Conservation (phyloP, 306 rosid genomes). For the Acacia acuminata region DNA sequence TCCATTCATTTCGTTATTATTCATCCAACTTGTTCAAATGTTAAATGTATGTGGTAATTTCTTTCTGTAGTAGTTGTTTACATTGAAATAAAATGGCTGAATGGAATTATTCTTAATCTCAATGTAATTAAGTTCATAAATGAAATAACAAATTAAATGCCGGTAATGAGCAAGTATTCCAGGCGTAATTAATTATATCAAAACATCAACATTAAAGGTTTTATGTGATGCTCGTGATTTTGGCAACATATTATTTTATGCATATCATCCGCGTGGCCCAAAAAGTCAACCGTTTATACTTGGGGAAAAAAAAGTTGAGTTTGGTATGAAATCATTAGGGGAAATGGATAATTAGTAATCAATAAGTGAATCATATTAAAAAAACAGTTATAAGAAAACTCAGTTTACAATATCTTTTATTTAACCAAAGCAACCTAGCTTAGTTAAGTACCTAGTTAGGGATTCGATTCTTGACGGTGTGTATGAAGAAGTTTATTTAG, state of each 20-base stretch:
- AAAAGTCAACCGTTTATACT: neutral
- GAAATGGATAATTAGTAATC: neutral
- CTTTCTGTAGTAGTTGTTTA: neutral
- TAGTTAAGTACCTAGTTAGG: too few relatives aligned
- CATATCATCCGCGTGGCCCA: neutral
- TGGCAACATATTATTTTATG: slow-evolving; percentile 1
- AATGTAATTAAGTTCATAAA: neutral
- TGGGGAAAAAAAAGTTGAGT: neutral
- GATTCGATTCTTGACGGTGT: too few relatives aligned
- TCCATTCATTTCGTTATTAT: neutral
- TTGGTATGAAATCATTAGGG: neutral
- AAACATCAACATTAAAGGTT: neutral
- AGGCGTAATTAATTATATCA: slow-evolving; percentile 12
- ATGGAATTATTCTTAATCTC: neutral
- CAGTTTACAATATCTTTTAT: neutral
- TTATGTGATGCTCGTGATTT: neutral
- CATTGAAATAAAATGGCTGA: neutral
- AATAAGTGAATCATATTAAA: neutral
- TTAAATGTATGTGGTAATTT: neutral
- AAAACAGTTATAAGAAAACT: neutral
- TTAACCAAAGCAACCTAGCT: too few relatives aligned
- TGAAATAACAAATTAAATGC: neutral
- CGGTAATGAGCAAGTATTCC: neutral
- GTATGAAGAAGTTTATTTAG: too few relatives aligned
- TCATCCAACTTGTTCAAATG: neutral